Conservation (phyloP, 192 early-diverging fungal species). For the Coemansia sp. region DNA sequence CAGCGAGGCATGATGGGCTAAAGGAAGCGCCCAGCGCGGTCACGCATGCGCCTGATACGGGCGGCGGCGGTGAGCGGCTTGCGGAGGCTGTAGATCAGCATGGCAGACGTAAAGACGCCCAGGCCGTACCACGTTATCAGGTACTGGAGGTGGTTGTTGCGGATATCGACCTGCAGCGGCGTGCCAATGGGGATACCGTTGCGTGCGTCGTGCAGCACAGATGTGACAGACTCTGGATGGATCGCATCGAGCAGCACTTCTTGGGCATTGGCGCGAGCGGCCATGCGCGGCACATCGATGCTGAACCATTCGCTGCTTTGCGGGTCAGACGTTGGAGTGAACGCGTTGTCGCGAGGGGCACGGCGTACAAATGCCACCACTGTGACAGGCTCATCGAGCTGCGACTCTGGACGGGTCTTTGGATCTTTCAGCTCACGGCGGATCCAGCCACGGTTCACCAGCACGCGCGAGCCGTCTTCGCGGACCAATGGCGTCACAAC, state of each 20-base stretch:
- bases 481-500: conserved; percentile 75
- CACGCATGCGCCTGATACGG: conserved; percentile 40
- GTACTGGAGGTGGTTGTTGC: conserved; percentile 86
- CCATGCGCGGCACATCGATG: conserved; percentile 76
- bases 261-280: conserved; percentile 61
- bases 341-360: conserved; percentile 57
- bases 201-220: conserved; percentile 30
- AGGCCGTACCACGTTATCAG: conserved; percentile 86
- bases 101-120: conserved; percentile 64
- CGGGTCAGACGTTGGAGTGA: conserved; percentile 62
- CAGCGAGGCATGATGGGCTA: conserved; percentile 1
- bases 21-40: conserved; percentile 32
- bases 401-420: conserved; percentile 54
- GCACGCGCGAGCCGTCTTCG: conserved; percentile 66
- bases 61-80: conserved; percentile 51
- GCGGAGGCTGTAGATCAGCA: conserved; percentile 65
- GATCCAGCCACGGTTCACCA: conserved; percentile 92
- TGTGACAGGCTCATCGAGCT: conserved; percentile 56
- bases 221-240: conserved; percentile 53
- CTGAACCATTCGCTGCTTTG: conserved; percentile 81
- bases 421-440: conserved; percentile 65
- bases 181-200: conserved; percentile 72
- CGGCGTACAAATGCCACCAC: conserved; percentile 68
- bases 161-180: conserved; percentile 69
- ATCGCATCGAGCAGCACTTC: conserved; percentile 76